Evolutionary conservation across 163 green algal genomes (phyloP), one percentile per base, ranked within the genome.

Genomic region (Coccomyxa subellipsoidea): DNA sequence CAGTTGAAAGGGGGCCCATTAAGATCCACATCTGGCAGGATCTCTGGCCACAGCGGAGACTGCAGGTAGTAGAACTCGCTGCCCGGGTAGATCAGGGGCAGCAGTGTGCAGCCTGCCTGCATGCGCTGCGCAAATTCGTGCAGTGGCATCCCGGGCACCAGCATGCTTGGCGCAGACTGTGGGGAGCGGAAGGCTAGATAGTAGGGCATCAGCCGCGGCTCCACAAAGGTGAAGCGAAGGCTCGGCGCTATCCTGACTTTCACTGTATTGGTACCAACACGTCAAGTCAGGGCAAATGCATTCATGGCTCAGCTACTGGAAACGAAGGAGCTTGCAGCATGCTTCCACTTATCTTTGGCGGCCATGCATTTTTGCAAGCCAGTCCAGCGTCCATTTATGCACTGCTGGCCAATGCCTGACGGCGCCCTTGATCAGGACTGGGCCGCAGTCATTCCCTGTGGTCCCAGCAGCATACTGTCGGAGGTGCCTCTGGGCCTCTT

Each of bases 11-110:
- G 79, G 21, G 38, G 29, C 9, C 38, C n/a, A 27, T 31, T 9
- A 1, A 85, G 69, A 40, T 85, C 82, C 7, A 77, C 40, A 47
- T 81, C 79, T 25, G 54, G 25, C 70, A 81, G 34, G 38, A 87
- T 37, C 12, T 71, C 47, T 54, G 31, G 35, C 37, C 73, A 54
- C n/a, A 90, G 76, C 5, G 77, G 34, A 7, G 82, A 79, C 76
- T 90, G 87, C 80, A 87, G 81, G 81, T 90, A 90, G 78, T 81
- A 86, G 38, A 81, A 83, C 80, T 90, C 87, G 12, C 34, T 29
- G 15, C 54, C 70, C 7, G 23, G 53, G 38, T 88, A 90, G 0
- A 83, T 36, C 6, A 88, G 15, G 0, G 59, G 78, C 9, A 73
- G 53, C 2, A 86, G 76, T 21, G 18, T 21, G 59, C 84, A 84